These are phyloP conservation scores for Platanus orientalis DNA, from an alignment of 164 flowering plant species.

Conservation along the genomic window DNA sequence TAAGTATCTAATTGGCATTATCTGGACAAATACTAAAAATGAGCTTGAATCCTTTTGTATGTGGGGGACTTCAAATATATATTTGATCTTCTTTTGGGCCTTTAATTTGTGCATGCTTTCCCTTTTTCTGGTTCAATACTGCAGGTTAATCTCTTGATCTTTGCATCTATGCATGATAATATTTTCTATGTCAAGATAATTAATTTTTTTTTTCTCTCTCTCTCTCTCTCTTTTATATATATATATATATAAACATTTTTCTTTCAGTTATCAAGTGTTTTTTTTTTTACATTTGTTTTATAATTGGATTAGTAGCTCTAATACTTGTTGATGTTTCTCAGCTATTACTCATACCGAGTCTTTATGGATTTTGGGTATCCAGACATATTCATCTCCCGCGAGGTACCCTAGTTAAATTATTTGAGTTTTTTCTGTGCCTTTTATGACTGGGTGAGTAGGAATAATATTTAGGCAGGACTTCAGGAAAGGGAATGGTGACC, in stretches of 20 bases:
- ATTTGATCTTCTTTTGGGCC: too few species aligned
- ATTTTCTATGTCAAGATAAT: too few species aligned
- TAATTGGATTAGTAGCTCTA: neutral
- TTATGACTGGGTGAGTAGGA: neutral
- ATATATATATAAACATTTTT: neutral
- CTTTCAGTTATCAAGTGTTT: neutral
- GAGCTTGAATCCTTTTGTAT: too few species aligned
- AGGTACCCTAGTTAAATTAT: constrained; percentile 46
- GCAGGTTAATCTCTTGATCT: too few species aligned
- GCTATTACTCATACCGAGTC: constrained; percentile 70
- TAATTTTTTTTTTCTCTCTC: too few species aligned
- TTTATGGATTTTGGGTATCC: constrained; percentile 27
- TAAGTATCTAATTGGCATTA: too few species aligned
- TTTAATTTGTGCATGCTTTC: too few species aligned
- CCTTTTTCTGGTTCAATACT: too few species aligned
- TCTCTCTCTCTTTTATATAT: too few species aligned
- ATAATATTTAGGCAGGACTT: neutral
- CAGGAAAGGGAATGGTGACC: neutral
- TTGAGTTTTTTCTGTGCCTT: constrained; percentile 4
- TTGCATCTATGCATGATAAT: too few species aligned
- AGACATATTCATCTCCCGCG: constrained; percentile 89
- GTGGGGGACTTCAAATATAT: too few species aligned
- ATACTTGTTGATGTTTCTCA: constrained; percentile 24
- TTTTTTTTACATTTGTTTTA: neutral
- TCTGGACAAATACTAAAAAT: too few species aligned